Evolutionary conservation across 2,329 filamentous ascomycete genomes (phyloP).

Genomic region (Annulohypoxylon truncatum): DNA sequence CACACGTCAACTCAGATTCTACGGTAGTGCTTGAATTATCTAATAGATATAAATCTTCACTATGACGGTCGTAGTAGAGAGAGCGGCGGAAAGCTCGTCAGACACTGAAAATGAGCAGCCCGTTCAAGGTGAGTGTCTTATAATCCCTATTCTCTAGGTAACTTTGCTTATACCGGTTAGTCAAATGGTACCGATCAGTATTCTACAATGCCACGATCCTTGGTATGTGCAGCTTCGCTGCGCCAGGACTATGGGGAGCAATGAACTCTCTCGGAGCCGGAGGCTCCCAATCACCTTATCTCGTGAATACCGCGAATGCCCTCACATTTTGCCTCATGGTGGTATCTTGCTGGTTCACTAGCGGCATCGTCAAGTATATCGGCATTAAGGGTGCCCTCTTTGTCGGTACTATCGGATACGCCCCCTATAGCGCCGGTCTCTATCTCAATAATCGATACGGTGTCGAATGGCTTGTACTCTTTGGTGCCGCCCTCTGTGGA

Average conservation of each 20-base stretch:
- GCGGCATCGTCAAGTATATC: constrained; percentile 71
- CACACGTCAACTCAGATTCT: background rate
- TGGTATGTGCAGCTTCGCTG: constrained; percentile 76
- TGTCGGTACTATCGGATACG: constrained; percentile 78
- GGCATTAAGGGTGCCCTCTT: constrained; percentile 78
- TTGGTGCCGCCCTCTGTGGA: constrained; percentile 76
- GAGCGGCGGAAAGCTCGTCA: background rate
- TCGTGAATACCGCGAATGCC: constrained; percentile 78
- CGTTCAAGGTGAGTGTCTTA: constrained; percentile 14
- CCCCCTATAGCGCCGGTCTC: constrained; percentile 76
- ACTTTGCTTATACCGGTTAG: constrained; percentile 49
- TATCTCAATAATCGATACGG: constrained; percentile 79
- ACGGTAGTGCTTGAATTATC: background rate
- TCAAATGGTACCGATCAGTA: constrained; percentile 77
- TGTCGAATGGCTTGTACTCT: constrained; percentile 73
- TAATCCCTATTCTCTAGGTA: background rate
- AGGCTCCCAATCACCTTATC: constrained; percentile 70
- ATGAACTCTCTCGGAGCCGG: constrained; percentile 81
- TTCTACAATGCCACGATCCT: constrained; percentile 79
- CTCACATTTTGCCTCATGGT: constrained; percentile 80
- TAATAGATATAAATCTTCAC: background rate
- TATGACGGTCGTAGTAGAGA: constrained; percentile 22
- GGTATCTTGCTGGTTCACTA: constrained; percentile 74
- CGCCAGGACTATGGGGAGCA: constrained; percentile 77
- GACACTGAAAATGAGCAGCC: constrained; percentile 8